phyloP scores from a whole-genome alignment of 768 basidiomycete species.

The Boletus sp. region DNA sequence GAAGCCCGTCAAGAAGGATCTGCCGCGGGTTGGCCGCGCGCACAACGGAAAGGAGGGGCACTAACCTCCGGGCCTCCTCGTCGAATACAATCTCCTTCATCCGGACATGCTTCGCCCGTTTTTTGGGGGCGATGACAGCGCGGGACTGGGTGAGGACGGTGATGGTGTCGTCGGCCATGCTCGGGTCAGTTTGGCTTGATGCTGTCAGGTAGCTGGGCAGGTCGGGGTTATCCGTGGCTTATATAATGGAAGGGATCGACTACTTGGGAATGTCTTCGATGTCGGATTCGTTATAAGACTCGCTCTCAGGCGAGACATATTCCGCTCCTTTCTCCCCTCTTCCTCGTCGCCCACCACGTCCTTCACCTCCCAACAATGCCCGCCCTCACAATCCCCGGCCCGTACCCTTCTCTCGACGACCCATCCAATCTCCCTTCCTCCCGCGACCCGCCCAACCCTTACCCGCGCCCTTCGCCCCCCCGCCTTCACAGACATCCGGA shows the following conservation, averaged over 20 bases:
- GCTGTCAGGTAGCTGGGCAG: constrained; percentile 1
- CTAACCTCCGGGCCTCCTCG: constrained; percentile 75
- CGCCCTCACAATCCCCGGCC: constrained; percentile 23
- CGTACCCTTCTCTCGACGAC: constrained; percentile 1
- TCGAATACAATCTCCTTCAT: constrained; percentile 83
- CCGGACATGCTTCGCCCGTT: constrained; percentile 60
- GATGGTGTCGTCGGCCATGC: constrained; percentile 44
- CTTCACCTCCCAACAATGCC: constrained; percentile 22
- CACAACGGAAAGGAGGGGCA: constrained; percentile 7
- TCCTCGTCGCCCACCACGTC: neutral
- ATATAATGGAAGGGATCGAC: constrained; percentile 26
- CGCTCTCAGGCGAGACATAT: constrained; percentile 35
- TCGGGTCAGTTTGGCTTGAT: neutral
- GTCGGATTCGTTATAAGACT: constrained; percentile 30
- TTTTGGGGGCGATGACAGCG: constrained; percentile 62
- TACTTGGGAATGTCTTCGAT: constrained; percentile 26
- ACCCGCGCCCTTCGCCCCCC: constrained; percentile 19
- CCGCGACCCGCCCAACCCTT: constrained; percentile 14
- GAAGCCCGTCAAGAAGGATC: constrained; percentile 91
- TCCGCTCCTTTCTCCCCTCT: constrained; percentile 21
- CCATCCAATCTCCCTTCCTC: neutral
- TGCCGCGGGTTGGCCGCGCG: constrained; percentile 31
- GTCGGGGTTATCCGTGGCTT: constrained; percentile 23
- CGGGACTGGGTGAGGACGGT: constrained; percentile 61
- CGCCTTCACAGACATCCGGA: constrained; percentile 21